Evolutionary conservation across 352 stramenopile genomes (phyloP).

Genomic region (Thraustotheca clavata): DNA sequence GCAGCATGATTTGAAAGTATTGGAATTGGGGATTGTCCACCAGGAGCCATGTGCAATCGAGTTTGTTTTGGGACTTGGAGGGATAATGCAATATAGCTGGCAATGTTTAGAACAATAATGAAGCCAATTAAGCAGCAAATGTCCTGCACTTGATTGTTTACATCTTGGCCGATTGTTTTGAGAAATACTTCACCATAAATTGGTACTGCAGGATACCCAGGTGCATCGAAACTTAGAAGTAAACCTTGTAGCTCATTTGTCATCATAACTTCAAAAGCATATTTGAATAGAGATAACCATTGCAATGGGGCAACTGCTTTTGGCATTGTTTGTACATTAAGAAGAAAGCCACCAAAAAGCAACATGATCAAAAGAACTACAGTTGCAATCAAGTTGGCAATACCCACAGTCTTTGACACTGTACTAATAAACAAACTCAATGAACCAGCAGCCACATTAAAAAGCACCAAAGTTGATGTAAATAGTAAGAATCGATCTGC

Average conservation of each 20-base stretch:
- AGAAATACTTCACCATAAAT: slow-evolving; percentile 80
- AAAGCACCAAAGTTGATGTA: slow-evolving; percentile 58
- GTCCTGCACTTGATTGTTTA: slow-evolving; percentile 14
- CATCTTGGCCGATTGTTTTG: slow-evolving; percentile 72
- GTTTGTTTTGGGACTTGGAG: slow-evolving; percentile 3
- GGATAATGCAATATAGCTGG: neutral
- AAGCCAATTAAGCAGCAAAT: slow-evolving; percentile 1
- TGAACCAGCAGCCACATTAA: slow-evolving; percentile 66
- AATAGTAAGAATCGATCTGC: slow-evolving; percentile 57
- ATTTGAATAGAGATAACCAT: slow-evolving; percentile 78
- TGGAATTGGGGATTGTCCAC: neutral
- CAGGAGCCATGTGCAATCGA: neutral
- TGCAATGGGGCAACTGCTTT: slow-evolving; percentile 56
- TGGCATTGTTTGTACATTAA: slow-evolving; percentile 78
- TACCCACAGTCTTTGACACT: slow-evolving; percentile 46
- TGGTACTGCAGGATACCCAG: slow-evolving; percentile 59
- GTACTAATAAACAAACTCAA: slow-evolving; percentile 71
- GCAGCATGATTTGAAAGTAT: neutral
- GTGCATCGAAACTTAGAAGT: slow-evolving; percentile 67
- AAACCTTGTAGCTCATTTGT: slow-evolving; percentile 70
- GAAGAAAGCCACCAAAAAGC: slow-evolving; percentile 80
- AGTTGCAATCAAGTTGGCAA: slow-evolving; percentile 61
- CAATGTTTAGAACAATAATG: neutral
- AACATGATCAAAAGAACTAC: slow-evolving; percentile 75
- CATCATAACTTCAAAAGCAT: slow-evolving; percentile 83